Conservation (phyloP, 2,329 filamentous ascomycete genomes). For the Colletotrichum plurivorum region DNA sequence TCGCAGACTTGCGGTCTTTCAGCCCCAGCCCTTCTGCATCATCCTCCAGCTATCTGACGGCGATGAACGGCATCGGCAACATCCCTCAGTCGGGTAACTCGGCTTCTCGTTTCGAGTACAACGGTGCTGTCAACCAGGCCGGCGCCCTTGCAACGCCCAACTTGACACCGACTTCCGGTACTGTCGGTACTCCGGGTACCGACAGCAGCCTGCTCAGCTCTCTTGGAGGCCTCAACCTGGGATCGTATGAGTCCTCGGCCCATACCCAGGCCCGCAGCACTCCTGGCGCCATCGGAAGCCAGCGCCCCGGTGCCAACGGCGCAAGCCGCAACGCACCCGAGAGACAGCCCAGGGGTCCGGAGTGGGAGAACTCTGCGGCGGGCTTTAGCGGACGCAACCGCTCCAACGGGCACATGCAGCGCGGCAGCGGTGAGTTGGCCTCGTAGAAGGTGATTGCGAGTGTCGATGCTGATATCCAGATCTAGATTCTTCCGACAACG, state of each 20-base stretch:
- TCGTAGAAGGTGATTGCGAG: too few species aligned
- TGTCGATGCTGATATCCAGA: slow-evolving; percentile 13
- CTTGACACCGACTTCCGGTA: slow-evolving; percentile 51
- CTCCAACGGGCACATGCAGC: slow-evolving; percentile 72
- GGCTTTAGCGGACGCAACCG: slow-evolving; percentile 70
- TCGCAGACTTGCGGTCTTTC: slow-evolving; percentile 94
- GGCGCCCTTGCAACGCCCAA: slow-evolving; percentile 53
- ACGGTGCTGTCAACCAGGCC: slow-evolving; percentile 54
- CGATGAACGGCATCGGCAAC: slow-evolving; percentile 71
- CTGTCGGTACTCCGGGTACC: slow-evolving; percentile 54
- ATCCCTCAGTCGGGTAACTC: slow-evolving; percentile 56
- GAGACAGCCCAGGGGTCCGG: slow-evolving; percentile 74
- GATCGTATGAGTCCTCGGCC: slow-evolving; percentile 63
- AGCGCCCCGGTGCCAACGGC: slow-evolving; percentile 67
- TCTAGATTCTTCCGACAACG: slow-evolving; percentile 60
- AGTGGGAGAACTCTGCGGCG: slow-evolving; percentile 67
- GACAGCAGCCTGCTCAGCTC: slow-evolving; percentile 61
- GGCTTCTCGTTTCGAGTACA: slow-evolving; percentile 62
- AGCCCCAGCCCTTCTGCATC: slow-evolving; percentile 94
- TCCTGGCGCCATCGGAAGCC: slow-evolving; percentile 76
- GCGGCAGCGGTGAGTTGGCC: slow-evolving; percentile 70
- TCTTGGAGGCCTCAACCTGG: slow-evolving; percentile 66
- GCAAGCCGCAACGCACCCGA: slow-evolving; percentile 66
- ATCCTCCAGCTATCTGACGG: slow-evolving; percentile 81
- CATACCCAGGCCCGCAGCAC: slow-evolving; percentile 60